A percentile compares a stretch with the other conserved stretches of the same genome.
Conservation (phyloP, 495 filamentous ascomycete genomes). For the Talaromyces proteolyticus region DNA sequence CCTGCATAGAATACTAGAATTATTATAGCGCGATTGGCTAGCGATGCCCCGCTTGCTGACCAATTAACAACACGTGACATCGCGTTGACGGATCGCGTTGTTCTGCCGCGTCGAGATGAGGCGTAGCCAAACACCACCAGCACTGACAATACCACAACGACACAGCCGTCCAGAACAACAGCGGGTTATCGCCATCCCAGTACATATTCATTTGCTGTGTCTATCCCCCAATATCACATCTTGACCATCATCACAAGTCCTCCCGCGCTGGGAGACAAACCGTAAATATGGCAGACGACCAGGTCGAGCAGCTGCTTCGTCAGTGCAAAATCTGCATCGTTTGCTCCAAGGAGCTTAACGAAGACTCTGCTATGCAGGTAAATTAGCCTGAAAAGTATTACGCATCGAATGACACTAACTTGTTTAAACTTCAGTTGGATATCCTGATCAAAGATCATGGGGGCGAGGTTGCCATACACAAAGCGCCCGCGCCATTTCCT, state of each 20-base stretch:
- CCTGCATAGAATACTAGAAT: no score
- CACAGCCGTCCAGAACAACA: no score
- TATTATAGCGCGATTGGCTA: no score
- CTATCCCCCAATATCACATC: no score
- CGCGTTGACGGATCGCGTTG: no score
- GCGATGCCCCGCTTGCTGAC: no score
- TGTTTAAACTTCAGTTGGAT: not conserved
- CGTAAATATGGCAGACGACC: conserved; percentile 19
- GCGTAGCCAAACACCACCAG: no score
- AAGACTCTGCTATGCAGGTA: conserved; percentile 38
- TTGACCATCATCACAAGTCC: not conserved
- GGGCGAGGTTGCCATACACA: conserved; percentile 41
- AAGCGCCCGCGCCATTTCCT: conserved; percentile 37
- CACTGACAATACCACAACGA: no score
- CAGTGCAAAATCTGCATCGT: conserved; percentile 37
- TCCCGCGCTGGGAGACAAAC: not conserved
- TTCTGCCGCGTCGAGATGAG: no score
- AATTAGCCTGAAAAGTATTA: not conserved
- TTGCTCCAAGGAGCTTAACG: conserved; percentile 41
- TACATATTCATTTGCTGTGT: no score
- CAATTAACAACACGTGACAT: no score
- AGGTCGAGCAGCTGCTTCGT: conserved; percentile 32
- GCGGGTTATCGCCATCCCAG: no score
- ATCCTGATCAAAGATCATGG: conserved; percentile 40
- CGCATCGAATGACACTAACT: not conserved